These are phyloP conservation scores for Geotrichum candidum DNA, from an alignment of 1,139 yeast species.

Conservation along the genomic window DNA sequence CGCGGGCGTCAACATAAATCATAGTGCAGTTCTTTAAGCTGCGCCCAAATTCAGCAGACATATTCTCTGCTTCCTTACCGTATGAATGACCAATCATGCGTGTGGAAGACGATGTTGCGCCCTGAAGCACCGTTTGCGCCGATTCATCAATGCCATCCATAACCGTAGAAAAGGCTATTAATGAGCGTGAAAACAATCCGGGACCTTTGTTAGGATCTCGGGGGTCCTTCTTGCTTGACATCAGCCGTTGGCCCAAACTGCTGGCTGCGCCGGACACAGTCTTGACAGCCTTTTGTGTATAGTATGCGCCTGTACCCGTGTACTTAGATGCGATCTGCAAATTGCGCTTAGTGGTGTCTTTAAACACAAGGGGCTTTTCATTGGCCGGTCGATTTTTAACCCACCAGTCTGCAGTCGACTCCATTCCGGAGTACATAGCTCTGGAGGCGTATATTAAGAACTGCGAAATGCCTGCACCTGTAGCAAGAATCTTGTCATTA, in stretches of 20 bases:
- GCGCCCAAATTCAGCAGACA: conserved; percentile 13
- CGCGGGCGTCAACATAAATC: conserved; percentile 15
- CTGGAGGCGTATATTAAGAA: conserved; percentile 10
- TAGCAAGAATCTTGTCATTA: conserved; percentile 9
- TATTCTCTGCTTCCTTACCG: conserved; percentile 14
- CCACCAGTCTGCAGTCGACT: conserved; percentile 16
- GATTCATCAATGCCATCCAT: conserved; percentile 17
- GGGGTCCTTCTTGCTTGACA: conserved; percentile 27
- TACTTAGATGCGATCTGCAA: conserved; percentile 6
- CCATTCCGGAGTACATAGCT: conserved; percentile 11
- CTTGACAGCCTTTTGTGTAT: conserved; percentile 11
- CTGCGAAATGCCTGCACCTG: conserved; percentile 12
- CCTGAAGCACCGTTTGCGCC: conserved; percentile 6
- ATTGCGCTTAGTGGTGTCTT: conserved; percentile 8
- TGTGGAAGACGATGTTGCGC: conserved; percentile 9
- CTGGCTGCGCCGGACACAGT: conserved; percentile 13
- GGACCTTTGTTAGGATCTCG: conserved; percentile 6
- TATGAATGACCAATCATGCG: conserved; percentile 14
- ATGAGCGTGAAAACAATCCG: conserved; percentile 14
- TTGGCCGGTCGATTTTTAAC: conserved; percentile 10
- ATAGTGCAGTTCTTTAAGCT: conserved; percentile 11
- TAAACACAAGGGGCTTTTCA: conserved; percentile 13
- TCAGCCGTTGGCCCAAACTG: conserved; percentile 15
- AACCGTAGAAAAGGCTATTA: conserved; percentile 17
- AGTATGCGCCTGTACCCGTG: conserved; percentile 15